These are phyloP conservation scores for Neoarthrinium moseri DNA, from an alignment of 2,329 filamentous ascomycete species.

Conservation along the genomic window DNA sequence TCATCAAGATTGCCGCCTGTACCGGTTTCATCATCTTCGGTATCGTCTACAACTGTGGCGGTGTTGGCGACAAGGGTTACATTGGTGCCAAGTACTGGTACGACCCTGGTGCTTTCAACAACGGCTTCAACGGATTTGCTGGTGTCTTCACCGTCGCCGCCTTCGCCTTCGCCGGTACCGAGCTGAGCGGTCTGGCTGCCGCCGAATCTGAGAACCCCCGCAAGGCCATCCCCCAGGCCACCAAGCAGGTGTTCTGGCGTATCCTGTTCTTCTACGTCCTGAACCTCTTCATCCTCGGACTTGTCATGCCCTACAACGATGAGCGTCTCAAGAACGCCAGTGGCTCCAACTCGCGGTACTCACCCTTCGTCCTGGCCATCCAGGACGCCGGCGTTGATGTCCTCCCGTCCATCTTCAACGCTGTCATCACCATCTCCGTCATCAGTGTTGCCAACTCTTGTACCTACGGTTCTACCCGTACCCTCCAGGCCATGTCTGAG, in stretches of 20 bases:
- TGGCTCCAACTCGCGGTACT: constrained; percentile 41
- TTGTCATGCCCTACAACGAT: constrained; percentile 46
- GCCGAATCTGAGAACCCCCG: constrained; percentile 49
- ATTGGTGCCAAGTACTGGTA: constrained; percentile 62
- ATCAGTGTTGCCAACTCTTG: constrained; percentile 52
- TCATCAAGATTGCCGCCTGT: constrained; percentile 58
- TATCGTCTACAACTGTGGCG: constrained; percentile 58
- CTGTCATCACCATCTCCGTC: constrained; percentile 49
- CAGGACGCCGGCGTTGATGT: constrained; percentile 47
- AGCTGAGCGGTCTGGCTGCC: constrained; percentile 51
- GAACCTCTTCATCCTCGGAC: constrained; percentile 48
- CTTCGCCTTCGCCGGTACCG: constrained; percentile 51
- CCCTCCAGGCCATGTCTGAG: constrained; percentile 48
- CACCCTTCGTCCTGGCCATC: constrained; percentile 52
- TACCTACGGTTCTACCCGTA: constrained; percentile 49
- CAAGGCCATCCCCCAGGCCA: constrained; percentile 46
- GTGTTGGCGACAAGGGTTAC: constrained; percentile 54
- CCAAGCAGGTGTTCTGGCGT: constrained; percentile 55
- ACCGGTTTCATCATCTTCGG: constrained; percentile 65
- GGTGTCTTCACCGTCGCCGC: constrained; percentile 51
- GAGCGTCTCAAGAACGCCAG: constrained; percentile 34
- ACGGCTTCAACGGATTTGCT: constrained; percentile 50
- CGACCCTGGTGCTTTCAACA: constrained; percentile 52
- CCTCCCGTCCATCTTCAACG: constrained; percentile 53
- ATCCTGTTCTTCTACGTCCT: constrained; percentile 53